Percentiles rank a stretch among this genome's conserved stretches.
Conservation (phyloP, 2,329 filamentous ascomycete genomes). For the Sporothrix pallida region DNA sequence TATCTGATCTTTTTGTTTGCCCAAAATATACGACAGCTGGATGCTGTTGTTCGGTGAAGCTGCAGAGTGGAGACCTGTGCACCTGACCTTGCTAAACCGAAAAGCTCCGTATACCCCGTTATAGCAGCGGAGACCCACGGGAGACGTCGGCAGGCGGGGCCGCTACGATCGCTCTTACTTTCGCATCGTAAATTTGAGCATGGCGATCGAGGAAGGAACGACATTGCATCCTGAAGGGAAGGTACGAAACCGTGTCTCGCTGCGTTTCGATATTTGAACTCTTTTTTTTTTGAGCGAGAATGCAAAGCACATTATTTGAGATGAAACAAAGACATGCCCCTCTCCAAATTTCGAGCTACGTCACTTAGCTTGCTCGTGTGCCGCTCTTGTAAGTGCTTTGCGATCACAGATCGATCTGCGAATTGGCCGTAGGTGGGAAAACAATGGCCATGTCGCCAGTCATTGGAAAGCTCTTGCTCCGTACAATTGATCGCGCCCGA, state of each 20-base stretch:
- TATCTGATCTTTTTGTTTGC: background rate
- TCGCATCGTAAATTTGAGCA: background rate
- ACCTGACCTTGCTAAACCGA: constrained; percentile 11
- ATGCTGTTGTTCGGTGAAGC: background rate
- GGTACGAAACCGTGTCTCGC: background rate
- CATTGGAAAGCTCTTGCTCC: constrained; percentile 16
- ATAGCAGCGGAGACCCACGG: constrained; percentile 13
- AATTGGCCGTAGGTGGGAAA: background rate
- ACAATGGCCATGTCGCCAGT: background rate
- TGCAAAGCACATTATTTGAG: background rate
- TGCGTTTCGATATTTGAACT: background rate
- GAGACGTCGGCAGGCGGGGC: constrained; percentile 25
- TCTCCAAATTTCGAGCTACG: background rate
- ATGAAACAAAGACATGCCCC: background rate
- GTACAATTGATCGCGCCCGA: background rate
- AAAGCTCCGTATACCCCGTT: constrained; percentile 1
- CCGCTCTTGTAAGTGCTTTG: background rate
- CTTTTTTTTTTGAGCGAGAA: background rate
- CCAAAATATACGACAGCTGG: too few species aligned
- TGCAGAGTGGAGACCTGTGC: constrained; percentile 17
- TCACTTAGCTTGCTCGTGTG: background rate
- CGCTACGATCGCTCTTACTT: constrained; percentile 17
- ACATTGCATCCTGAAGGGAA: background rate
- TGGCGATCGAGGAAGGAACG: constrained; percentile 9
- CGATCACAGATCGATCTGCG: background rate